Evolutionary conservation across 2,329 filamentous ascomycete species (phyloP).

Genomic region (Teratosphaeria pseudoeucalypti): DNA sequence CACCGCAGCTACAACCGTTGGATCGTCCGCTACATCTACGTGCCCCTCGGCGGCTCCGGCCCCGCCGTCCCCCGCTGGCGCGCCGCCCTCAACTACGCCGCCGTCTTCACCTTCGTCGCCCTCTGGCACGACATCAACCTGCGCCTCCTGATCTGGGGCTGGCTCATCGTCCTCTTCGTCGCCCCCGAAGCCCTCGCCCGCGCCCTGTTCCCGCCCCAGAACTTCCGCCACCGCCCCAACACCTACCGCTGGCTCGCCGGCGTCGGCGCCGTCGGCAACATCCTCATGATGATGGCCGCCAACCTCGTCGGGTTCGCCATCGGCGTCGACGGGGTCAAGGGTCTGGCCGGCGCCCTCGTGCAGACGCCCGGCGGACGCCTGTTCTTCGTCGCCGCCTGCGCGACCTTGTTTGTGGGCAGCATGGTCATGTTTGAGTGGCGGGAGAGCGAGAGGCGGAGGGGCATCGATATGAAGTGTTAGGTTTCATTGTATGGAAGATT

Average conservation of each 20-base stretch:
- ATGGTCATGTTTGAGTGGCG: constrained; percentile 97
- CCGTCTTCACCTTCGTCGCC: constrained; percentile 92
- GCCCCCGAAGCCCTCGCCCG: constrained; percentile 70
- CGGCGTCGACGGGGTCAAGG: constrained; percentile 75
- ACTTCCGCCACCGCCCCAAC: constrained; percentile 60
- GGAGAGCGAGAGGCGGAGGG: constrained; percentile 70
- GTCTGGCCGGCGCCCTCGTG: constrained; percentile 64
- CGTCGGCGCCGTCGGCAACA: constrained; percentile 68
- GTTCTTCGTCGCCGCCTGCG: constrained; percentile 63
- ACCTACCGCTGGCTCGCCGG: constrained; percentile 72
- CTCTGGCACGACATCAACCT: constrained; percentile 97
- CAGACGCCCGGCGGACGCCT: constrained; percentile 62
- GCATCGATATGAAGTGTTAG: constrained; percentile 73
- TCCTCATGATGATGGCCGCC: constrained; percentile 90
- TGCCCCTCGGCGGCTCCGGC: constrained; percentile 67
- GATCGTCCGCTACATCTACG: constrained; percentile 86
- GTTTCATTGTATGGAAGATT: background rate
- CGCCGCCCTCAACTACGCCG: constrained; percentile 63
- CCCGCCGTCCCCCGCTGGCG: constrained; percentile 41
- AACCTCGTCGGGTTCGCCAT: constrained; percentile 94
- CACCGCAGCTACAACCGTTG: constrained; percentile 92
- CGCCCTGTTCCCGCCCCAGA: constrained; percentile 60
- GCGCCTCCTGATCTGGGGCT: constrained; percentile 85
- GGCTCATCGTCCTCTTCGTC: constrained; percentile 91
- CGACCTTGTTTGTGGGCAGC: constrained; percentile 69